Evolutionary conservation across 2,329 filamentous ascomycete species (phyloP), one percentile per base, ranked within the genome.

Genomic region (Ilyonectria destructans): DNA sequence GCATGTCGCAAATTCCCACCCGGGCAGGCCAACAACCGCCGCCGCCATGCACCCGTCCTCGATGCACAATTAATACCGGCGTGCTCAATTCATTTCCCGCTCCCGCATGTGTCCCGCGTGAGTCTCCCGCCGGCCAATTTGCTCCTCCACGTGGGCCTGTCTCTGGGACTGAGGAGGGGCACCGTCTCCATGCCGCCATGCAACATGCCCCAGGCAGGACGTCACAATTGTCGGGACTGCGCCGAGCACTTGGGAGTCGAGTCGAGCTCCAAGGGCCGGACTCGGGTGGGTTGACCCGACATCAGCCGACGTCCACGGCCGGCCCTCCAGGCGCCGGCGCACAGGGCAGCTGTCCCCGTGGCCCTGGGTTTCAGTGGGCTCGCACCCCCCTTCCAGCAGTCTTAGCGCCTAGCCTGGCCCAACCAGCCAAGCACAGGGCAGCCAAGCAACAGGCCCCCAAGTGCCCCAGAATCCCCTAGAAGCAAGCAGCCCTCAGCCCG

Each of bases 231-330:
- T 43, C 37, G 15, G 37, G 13, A 3, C 15, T 15, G 15, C 31
- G 8, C 31, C 31, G 31, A 33, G 15, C 37, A 40, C 26, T 26
- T 26, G n/a, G 29, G 19, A 8, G 21, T 6, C 9, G 21, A 21
- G n/a, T 15, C 51, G 51, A 17, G 48, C 48, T 31, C 48, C 26
- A 35, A 58, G 19, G 5, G 26, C 26, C 26, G 26, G 37, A 13
- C 68, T 62, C 62, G 70, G 73, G 54, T 62, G 54, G 58, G 64
- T 58, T 62, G 64, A 29, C 69, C 77, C 77, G 77, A 78, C 65
- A 78, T 78, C 77, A 78, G 77, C 77, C 77, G 77, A 78, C 52
- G 59, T 23, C 35, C 33, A 23, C n/a, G 55, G 23, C 23, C 37
- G 31, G 19, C 23, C 19, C 46, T 12, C 58, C 31, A 55, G 40